Percentiles rank a stretch among this genome's conserved stretches.
Conservation (phyloP, 2,329 filamentous ascomycete genomes). For the Chlorencoelia australis region DNA sequence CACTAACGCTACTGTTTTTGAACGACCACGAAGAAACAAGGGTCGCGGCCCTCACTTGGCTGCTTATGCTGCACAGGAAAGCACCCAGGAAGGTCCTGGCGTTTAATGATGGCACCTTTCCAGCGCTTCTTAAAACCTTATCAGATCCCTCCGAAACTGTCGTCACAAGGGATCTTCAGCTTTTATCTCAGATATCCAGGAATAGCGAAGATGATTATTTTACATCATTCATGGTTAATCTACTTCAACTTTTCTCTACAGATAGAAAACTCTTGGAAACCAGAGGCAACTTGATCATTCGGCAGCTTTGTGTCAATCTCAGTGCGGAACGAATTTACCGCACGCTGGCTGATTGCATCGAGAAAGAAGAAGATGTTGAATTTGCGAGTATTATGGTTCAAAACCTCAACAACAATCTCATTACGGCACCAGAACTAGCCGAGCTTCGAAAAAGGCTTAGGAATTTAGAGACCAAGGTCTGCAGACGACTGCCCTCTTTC, state of each 20-base stretch:
- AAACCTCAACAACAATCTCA: constrained; percentile 97
- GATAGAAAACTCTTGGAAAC: constrained; percentile 86
- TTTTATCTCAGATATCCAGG: constrained; percentile 90
- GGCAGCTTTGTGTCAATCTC: constrained; percentile 84
- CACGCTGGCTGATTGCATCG: constrained; percentile 89
- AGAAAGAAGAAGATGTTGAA: constrained; percentile 95
- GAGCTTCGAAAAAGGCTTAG: constrained; percentile 83
- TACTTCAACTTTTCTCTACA: constrained; percentile 90
- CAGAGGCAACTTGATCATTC: constrained; percentile 89
- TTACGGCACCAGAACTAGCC: constrained; percentile 87
- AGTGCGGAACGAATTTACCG: constrained; percentile 94
- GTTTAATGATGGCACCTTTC: constrained; percentile 95
- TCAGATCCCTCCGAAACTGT: constrained; percentile 94
- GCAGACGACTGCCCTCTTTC: too few species aligned
- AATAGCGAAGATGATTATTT: constrained; percentile 98
- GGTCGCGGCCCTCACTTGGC: constrained; percentile 87
- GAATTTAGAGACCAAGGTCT: constrained; percentile 77
- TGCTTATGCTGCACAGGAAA: constrained; percentile 96
- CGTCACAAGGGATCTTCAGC: constrained; percentile 84
- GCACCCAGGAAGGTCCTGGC: constrained; percentile 87
- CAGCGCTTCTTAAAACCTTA: constrained; percentile 87
- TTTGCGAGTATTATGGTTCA: constrained; percentile 99
- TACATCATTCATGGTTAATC: constrained; percentile 93
- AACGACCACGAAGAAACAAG: constrained; percentile 96
- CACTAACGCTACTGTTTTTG: constrained; percentile 83